These are phyloP conservation scores for Dichomitus squalens DNA, from an alignment of 1,284 basidiomycete genomes.

Conservation along the genomic window DNA sequence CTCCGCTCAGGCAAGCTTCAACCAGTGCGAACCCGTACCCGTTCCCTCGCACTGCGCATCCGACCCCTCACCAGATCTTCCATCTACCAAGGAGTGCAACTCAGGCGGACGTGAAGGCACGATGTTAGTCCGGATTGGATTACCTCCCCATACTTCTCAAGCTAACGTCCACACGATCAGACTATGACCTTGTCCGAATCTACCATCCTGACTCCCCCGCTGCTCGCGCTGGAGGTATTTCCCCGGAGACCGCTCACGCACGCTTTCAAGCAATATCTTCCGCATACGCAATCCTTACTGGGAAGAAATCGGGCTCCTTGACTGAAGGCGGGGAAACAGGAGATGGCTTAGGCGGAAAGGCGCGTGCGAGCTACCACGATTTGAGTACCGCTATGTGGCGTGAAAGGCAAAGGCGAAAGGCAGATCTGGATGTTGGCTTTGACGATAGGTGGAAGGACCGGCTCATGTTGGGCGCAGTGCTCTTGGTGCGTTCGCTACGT, in stretches of 20 bases:
- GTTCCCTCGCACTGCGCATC: slow-evolving; percentile 54
- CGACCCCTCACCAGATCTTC: slow-evolving; percentile 71
- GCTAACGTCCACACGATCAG: slow-evolving; percentile 35
- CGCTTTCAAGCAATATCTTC: slow-evolving; percentile 64
- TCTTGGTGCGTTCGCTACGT: slow-evolving; percentile 43
- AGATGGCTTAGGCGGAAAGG: slow-evolving; percentile 34
- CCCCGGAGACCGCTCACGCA: slow-evolving; percentile 51
- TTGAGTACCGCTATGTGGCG: slow-evolving; percentile 38
- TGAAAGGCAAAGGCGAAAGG: slow-evolving; percentile 43
- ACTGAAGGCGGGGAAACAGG: slow-evolving; percentile 34
- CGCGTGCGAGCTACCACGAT: slow-evolving; percentile 33
- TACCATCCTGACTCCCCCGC: slow-evolving; percentile 71
- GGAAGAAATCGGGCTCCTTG: slow-evolving; percentile 30
- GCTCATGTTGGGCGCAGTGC: slow-evolving; percentile 48
- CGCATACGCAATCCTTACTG: slow-evolving; percentile 60
- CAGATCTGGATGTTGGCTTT: slow-evolving; percentile 36
- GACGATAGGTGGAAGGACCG: slow-evolving; percentile 62
- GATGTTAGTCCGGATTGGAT: slow-evolving; percentile 49
- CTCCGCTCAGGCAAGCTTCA: background rate
- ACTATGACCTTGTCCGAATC: slow-evolving; percentile 70
- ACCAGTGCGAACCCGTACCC: slow-evolving; percentile 48
- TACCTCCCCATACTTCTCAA: background rate
- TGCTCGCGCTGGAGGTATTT: slow-evolving; percentile 40
- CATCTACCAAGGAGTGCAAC: slow-evolving; percentile 60
- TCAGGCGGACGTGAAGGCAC: slow-evolving; percentile 59